Evolutionary conservation across 306 rosid genomes (phyloP), one percentile per base, ranked within the genome.

Genomic region (Malus asiatica): DNA sequence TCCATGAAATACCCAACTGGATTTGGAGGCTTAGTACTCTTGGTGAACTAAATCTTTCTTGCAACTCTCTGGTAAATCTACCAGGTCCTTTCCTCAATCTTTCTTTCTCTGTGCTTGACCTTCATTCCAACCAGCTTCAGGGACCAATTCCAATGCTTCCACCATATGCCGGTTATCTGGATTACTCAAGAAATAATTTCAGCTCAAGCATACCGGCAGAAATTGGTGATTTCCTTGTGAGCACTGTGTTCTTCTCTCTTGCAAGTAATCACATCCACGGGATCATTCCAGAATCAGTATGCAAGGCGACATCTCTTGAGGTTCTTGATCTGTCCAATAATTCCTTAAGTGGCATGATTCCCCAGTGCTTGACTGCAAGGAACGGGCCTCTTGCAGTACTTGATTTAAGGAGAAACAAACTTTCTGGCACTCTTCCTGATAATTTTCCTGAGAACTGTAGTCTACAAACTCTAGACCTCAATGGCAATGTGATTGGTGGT

Each of bases 221-320:
- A 2, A 51, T 51, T 14, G 57, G 57, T 4, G 57, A 14, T 14
- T 51, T 51, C 3, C 57, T 25, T 25, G 27, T 25, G 27, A 25
- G 1, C 27, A 25, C 16, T 19, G 16, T 7, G 6, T 16, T 51
- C 57, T 51, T 51, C 57, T 51, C 57, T 51, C 1, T 14, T 51
- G 15, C 57, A 7, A 51, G n/a, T 2, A 51, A 51, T 2, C 15
- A 16, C 19, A 5, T 16, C 20, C 57, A 51, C 5, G 57, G 57
- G 57, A 32, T 16, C 13, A 55, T 55, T 7, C 61, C 27, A 20
- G 10, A 4, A 7, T 55, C 61, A 20, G 8, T 20, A 55, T 55
- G 27, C 61, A 55, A 8, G n/a, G 61, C 4, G 10, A 3, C 13
- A 55, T 4, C 0, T 20, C 22, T 20, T 20, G 0, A 1, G 0